Conservation (phyloP, 139 green algal species). For the Micractinium sp. region DNA sequence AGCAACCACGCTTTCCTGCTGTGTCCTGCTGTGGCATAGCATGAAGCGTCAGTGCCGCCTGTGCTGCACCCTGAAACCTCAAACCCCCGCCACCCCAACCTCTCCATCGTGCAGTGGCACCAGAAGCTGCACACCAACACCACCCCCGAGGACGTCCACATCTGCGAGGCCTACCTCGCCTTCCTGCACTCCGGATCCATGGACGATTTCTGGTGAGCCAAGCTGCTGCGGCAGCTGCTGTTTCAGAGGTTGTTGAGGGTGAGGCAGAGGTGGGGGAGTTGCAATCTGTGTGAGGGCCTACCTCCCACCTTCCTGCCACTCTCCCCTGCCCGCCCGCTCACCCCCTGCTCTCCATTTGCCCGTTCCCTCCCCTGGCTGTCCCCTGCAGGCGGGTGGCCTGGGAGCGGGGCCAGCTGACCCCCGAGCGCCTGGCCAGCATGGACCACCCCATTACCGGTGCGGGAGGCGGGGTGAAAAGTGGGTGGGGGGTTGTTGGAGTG, state of each 20-base stretch:
- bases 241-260: not conserved
- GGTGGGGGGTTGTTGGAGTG: not conserved
- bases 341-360: too few species aligned
- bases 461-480: conserved; percentile 1
- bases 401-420: conserved; percentile 75
- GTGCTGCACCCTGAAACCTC: too few species aligned
- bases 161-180: conserved; percentile 96
- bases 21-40: too few species aligned
- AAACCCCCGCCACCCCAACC: too few species aligned
- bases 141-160: conserved; percentile 96
- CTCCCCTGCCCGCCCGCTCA: too few species aligned
- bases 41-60: too few species aligned
- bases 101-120: conserved; percentile 86
- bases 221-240: too few species aligned
- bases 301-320: too few species aligned
- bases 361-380: not conserved
- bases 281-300: not conserved
- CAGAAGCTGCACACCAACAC: conserved; percentile 99
- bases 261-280: not conserved
- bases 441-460: conserved; percentile 69
- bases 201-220: conserved; percentile 67
- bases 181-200: conserved; percentile 74
- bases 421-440: conserved; percentile 74
- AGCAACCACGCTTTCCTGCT: too few species aligned
- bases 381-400: conserved; percentile 68